Base-by-base conservation (phyloP, 495 filamentous ascomycete species). In the Penicillium goetzii region DNA sequence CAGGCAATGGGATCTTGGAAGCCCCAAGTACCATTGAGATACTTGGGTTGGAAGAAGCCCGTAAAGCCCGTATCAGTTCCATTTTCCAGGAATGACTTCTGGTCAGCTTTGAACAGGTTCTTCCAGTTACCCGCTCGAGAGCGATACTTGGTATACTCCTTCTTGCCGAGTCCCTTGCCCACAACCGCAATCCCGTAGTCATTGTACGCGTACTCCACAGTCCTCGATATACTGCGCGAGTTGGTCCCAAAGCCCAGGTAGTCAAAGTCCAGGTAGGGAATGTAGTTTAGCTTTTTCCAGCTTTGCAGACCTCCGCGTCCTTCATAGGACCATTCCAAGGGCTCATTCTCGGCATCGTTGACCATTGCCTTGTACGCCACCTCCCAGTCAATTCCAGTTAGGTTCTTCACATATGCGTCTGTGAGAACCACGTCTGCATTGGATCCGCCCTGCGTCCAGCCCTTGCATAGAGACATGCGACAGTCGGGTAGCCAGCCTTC, bases 291-390 rank as follows among this genome's bases (percentile, higher is more conserved):
- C 0, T 73, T 61, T 65, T 90, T 89, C 89, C 89, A 90, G 68
- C 83, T 87, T 52, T 85, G 83, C 15, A 90, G 79, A 10, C 89
- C 89, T 4, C 89, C 89, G 3, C 89, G 81, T 12, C 90, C 90
- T 72, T 92, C 77, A 26, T 87, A 83, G 41, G 82, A 85, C 90
- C 90, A 93, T 65, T 91, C 84, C 43, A 78, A 78, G 0, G 89
- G 89, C 69, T 92, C 90, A n/a, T 86, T 83, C 67, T 92, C 89
- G 23, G 90, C 90, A 62, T 93, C 90, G 61, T 89, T 88, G 15
- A 91, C 81, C 8, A 93, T 83, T 0, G 90, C 90, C 45, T 86
- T 84, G 64, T 90, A 92, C 0, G 87, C 89, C 1, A 82, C 81
- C 4, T 83, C 77, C 89, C 89, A 93, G 64, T 93, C 83, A 32